Conservation (phyloP, 1,139 yeast genomes). For the Scheffersomyces titani region DNA sequence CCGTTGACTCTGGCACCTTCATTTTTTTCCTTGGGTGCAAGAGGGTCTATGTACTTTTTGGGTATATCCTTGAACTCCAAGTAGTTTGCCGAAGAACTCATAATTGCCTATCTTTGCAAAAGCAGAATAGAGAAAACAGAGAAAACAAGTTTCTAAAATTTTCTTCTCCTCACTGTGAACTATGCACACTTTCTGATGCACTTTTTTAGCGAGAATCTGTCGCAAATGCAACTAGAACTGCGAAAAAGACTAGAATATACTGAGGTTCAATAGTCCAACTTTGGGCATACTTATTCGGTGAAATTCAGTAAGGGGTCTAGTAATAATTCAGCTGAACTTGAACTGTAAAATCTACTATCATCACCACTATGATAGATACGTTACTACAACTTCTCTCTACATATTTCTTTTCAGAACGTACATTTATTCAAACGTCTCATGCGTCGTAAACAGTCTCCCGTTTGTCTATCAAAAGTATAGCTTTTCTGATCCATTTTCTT, state of each 20-base stretch:
- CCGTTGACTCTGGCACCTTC: slow-evolving; percentile 28
- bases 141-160: not conserved
- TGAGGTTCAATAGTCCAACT: not conserved
- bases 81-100: slow-evolving; percentile 12
- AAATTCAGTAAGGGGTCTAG: too few relatives aligned
- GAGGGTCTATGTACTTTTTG: slow-evolving; percentile 23
- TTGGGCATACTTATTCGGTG: too few relatives aligned
- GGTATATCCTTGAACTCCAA: slow-evolving; percentile 18
- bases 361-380: not conserved
- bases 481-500: slow-evolving; percentile 52
- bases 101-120: not conserved
- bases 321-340: too few relatives aligned
- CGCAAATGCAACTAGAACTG: not conserved
- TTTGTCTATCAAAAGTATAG: slow-evolving; percentile 47
- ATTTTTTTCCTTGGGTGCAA: slow-evolving; percentile 21
- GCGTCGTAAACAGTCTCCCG: slow-evolving; percentile 28
- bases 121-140: not conserved
- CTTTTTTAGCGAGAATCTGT: not conserved
- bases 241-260: too few relatives aligned
- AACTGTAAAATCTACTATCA: too few relatives aligned
- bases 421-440: slow-evolving; percentile 4
- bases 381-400: not conserved
- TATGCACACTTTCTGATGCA: not conserved
- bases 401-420: not conserved
- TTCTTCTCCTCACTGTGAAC: not conserved